A percentile compares a stretch with the other conserved stretches of the same genome.
These are phyloP conservation scores for Cetradonia linearis DNA, from an alignment of 495 filamentous ascomycete genomes.

Conservation along the genomic window DNA sequence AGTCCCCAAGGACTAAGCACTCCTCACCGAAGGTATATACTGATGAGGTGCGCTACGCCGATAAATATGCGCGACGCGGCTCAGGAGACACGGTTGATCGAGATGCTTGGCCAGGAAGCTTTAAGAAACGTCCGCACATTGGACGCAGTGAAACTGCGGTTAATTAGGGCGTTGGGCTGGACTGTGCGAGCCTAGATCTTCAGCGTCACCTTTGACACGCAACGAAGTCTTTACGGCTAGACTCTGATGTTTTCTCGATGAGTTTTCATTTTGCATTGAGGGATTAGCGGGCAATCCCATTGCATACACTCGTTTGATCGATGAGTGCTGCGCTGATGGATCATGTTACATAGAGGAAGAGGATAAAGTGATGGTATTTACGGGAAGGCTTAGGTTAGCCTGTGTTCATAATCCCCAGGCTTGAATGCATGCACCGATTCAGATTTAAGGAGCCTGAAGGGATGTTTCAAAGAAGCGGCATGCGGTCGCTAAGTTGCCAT, in stretches of 20 bases:
- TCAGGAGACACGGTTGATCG: conserved; percentile 8
- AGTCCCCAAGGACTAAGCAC: conserved; percentile 6
- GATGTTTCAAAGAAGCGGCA: background rate
- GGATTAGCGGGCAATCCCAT: background rate
- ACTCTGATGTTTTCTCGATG: background rate
- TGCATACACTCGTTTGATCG: background rate
- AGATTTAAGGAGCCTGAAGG: background rate
- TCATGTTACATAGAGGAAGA: conserved; percentile 4
- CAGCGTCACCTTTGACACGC: background rate
- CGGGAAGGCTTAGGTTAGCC: background rate
- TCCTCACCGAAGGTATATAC: conserved; percentile 14
- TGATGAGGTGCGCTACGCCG: conserved; percentile 7
- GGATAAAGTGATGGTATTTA: background rate
- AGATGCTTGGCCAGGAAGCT: conserved; percentile 15
- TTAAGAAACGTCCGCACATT: background rate
- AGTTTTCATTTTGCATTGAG: background rate
- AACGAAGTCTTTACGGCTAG: background rate
- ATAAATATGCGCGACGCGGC: conserved; percentile 9
- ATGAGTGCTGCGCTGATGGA: conserved; percentile 1
- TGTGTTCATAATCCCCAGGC: background rate
- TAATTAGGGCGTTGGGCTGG: background rate
- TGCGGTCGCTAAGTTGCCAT: background rate
- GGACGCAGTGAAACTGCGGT: conserved; percentile 1
- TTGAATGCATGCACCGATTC: background rate
- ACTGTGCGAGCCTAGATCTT: background rate